Percentiles rank a stretch among this genome's conserved stretches.
phyloP scores from a whole-genome alignment of 2,329 filamentous ascomycete genomes.

The Dendryphion nanum region DNA sequence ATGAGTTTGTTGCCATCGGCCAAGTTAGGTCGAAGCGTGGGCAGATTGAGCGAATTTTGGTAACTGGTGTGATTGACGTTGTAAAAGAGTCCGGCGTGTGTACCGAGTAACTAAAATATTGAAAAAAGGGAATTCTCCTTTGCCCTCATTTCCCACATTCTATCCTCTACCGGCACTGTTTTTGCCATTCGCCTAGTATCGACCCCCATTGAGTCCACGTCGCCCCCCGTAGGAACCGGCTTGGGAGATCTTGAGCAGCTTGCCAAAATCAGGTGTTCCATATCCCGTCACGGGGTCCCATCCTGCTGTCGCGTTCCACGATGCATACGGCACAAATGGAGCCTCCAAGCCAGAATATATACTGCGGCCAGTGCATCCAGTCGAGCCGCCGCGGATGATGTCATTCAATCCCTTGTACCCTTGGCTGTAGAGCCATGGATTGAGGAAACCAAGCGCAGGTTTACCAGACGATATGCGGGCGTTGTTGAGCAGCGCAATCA shows the following conservation, averaged over 20 bases:
- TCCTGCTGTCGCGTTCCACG: conserved; percentile 51
- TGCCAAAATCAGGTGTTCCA: conserved; percentile 37
- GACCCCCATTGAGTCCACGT: conserved; percentile 3
- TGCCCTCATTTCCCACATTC: too few relatives aligned
- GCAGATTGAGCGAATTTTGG: too few relatives aligned
- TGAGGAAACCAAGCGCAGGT: conserved; percentile 39
- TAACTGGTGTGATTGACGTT: too few relatives aligned
- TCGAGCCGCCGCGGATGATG: conserved; percentile 48
- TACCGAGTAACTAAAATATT: too few relatives aligned
- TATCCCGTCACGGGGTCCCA: conserved; percentile 53
- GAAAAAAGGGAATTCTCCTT: too few relatives aligned
- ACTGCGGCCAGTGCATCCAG: conserved; percentile 43
- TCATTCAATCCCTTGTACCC: conserved; percentile 48
- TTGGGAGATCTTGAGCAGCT: conserved; percentile 27
- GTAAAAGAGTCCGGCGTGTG: too few relatives aligned
- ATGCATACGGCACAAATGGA: conserved; percentile 45
- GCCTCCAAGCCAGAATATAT: conserved; percentile 39
- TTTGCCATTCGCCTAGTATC: too few relatives aligned
- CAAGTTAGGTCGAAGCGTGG: too few relatives aligned
- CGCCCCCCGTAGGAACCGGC: conserved; percentile 6
- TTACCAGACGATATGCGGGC: conserved; percentile 35
- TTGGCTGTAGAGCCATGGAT: conserved; percentile 43
- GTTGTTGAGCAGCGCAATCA: conserved; percentile 40
- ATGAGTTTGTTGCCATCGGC: too few relatives aligned
- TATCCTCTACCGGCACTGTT: too few relatives aligned